Percentiles rank a stretch among this genome's conserved stretches.
phyloP scores from a whole-genome alignment of 2,329 filamentous ascomycete species.

The Cercospora canescens region DNA sequence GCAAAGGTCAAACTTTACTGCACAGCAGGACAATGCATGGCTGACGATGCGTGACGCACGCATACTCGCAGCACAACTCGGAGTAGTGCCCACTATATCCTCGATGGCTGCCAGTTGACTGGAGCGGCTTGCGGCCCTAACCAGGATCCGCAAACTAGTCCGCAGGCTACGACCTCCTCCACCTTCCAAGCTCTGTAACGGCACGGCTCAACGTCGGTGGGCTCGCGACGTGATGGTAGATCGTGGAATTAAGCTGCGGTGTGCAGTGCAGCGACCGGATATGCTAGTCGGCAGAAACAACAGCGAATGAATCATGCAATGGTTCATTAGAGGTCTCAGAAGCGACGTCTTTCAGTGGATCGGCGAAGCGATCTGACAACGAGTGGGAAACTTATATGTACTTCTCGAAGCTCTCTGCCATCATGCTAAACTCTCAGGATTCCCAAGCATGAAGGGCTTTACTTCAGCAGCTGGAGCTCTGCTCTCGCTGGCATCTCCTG shows the following conservation, averaged over 20 bases:
- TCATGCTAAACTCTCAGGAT: neutral
- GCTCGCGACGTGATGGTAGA: neutral
- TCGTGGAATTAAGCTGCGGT: neutral
- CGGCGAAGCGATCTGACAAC: neutral
- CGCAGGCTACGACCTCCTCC: neutral
- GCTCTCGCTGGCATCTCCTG: slow-evolving; percentile 15
- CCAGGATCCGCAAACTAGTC: neutral
- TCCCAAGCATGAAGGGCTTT: slow-evolving; percentile 19
- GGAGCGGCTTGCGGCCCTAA: neutral
- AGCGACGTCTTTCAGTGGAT: neutral
- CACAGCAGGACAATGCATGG: neutral
- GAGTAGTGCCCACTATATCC: neutral
- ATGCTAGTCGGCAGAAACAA: neutral
- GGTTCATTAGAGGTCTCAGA: neutral
- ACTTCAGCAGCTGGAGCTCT: slow-evolving; percentile 15
- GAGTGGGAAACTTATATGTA: neutral
- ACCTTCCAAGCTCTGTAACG: neutral
- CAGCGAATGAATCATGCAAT: neutral
- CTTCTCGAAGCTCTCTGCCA: neutral
- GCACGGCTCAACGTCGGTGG: neutral
- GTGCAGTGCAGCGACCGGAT: neutral
- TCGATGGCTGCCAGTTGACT: neutral
- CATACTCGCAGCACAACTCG: neutral
- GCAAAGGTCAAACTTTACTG: no score
- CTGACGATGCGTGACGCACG: neutral